Evolutionary conservation across 805 yeast species (phyloP).

Genomic region (Priceomyces melissophilus): DNA sequence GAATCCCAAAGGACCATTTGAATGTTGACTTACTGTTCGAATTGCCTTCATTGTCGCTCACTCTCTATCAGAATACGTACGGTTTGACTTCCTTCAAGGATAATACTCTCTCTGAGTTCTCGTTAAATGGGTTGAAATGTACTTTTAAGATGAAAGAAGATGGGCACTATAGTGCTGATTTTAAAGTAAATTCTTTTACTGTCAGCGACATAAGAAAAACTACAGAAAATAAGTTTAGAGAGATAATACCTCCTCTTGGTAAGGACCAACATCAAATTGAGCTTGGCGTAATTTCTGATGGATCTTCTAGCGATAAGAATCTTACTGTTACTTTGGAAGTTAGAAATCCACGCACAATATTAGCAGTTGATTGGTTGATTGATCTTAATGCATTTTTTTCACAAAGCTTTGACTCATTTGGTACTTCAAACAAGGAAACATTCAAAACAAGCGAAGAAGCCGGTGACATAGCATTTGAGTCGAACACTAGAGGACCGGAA

Average conservation of each 20-base stretch:
- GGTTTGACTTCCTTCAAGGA: slow-evolving; percentile 30
- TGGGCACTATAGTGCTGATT: slow-evolving; percentile 54
- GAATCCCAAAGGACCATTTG: slow-evolving; percentile 25
- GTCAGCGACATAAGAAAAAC: slow-evolving; percentile 68
- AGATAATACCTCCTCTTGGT: slow-evolving; percentile 70
- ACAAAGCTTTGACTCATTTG: slow-evolving; percentile 37
- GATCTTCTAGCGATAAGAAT: slow-evolving; percentile 33
- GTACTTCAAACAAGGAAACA: slow-evolving; percentile 3
- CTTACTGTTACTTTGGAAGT: slow-evolving; percentile 56
- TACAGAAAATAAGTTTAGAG: slow-evolving; percentile 67
- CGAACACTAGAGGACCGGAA: background rate
- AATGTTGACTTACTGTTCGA: slow-evolving; percentile 49
- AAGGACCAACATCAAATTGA: slow-evolving; percentile 69
- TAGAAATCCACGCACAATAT: slow-evolving; percentile 74
- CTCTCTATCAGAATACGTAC: slow-evolving; percentile 53
- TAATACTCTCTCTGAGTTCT: slow-evolving; percentile 31
- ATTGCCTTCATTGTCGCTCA: slow-evolving; percentile 62
- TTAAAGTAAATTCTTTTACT: slow-evolving; percentile 68
- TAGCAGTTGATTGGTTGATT: slow-evolving; percentile 84
- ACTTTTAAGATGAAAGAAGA: slow-evolving; percentile 49
- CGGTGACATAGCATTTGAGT: slow-evolving; percentile 8
- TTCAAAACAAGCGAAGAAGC: background rate
- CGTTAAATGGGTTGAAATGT: slow-evolving; percentile 57
- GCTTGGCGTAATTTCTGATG: slow-evolving; percentile 48
- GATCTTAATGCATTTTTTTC: slow-evolving; percentile 67